Percentiles rank a stretch among this genome's conserved stretches.
phyloP scores from a whole-genome alignment of 2,329 filamentous ascomycete species.

The Fusarium coicis region DNA sequence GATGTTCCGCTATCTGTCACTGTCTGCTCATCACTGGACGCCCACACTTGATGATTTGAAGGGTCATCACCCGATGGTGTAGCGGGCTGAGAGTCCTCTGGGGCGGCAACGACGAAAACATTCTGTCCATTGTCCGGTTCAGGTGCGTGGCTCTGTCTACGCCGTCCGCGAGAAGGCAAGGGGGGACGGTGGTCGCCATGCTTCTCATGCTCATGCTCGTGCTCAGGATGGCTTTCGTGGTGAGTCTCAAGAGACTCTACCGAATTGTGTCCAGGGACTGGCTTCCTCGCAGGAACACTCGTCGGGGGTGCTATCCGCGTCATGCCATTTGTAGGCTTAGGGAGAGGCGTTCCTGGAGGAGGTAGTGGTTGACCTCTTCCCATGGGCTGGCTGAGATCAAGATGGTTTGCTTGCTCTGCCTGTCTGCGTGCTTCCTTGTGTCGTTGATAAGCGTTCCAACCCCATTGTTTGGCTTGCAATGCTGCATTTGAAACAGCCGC shows the following conservation, averaged over 20 bases:
- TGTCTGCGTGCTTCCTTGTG: conserved; percentile 56
- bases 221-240: conserved; percentile 41
- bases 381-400: conserved; percentile 74
- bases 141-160: conserved; percentile 49
- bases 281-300: conserved; percentile 72
- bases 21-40: conserved; percentile 24
- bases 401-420: conserved; percentile 46
- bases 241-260: conserved; percentile 43
- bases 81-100: conserved; percentile 68
- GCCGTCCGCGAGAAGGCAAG: conserved; percentile 54
- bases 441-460: conserved; percentile 65
- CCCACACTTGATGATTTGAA: conserved; percentile 30
- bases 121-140: conserved; percentile 58
- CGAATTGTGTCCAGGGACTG: conserved; percentile 54
- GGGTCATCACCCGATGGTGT: conserved; percentile 58
- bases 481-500: conserved; percentile 67
- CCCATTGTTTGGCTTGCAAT: conserved; percentile 67
- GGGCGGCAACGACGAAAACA: conserved; percentile 73
- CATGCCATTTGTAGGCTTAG: conserved; percentile 69
- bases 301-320: conserved; percentile 65
- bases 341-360: conserved; percentile 82
- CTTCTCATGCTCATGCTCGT: conserved; percentile 28
- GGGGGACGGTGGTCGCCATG: conserved; percentile 28
- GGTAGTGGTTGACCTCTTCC: conserved; percentile 85
- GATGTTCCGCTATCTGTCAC: conserved; percentile 29